phyloP scores from a whole-genome alignment of 2,329 filamentous ascomycete species.

The Chaetomium sp. region DNA sequence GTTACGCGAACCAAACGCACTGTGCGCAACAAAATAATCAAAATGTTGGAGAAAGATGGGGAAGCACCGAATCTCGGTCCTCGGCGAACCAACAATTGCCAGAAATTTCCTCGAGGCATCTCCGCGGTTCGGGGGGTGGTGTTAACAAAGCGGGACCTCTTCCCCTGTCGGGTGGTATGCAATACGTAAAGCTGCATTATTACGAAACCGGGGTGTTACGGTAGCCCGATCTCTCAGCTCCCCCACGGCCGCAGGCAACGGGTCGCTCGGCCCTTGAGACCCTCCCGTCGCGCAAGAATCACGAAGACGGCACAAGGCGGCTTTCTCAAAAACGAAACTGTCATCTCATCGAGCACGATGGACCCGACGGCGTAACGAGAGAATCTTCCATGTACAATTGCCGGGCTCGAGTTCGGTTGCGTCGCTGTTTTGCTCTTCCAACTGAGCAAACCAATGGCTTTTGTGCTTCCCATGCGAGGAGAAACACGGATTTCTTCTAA shows the following conservation, averaged over 20 bases:
- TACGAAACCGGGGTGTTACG: neutral
- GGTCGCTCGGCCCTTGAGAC: neutral
- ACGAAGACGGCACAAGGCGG: neutral
- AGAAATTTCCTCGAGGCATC: neutral
- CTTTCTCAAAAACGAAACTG: neutral
- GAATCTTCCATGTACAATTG: neutral
- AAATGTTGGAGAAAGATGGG: neutral
- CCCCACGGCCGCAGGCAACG: neutral
- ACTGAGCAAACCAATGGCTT: neutral
- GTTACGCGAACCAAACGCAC: neutral
- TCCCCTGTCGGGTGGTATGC: slow-evolving; percentile 11
- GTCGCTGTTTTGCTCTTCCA: neutral
- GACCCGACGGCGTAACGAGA: too few relatives aligned
- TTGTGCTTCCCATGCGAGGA: slow-evolving; percentile 2
- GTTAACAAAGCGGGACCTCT: neutral
- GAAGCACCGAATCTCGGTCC: neutral
- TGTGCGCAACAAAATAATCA: neutral
- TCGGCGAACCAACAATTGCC: neutral
- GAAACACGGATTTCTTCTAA: slow-evolving; percentile 3
- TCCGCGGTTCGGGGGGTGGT: slow-evolving; percentile 2
- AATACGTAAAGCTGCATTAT: slow-evolving; percentile 18
- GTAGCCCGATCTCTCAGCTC: slow-evolving; percentile 2
- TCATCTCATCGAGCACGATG: neutral
- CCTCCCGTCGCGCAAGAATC: neutral
- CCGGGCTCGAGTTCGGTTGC: too few relatives aligned